Base-by-base conservation (phyloP, 768 basidiomycete species). In the Neoboletus subvelutipes region DNA sequence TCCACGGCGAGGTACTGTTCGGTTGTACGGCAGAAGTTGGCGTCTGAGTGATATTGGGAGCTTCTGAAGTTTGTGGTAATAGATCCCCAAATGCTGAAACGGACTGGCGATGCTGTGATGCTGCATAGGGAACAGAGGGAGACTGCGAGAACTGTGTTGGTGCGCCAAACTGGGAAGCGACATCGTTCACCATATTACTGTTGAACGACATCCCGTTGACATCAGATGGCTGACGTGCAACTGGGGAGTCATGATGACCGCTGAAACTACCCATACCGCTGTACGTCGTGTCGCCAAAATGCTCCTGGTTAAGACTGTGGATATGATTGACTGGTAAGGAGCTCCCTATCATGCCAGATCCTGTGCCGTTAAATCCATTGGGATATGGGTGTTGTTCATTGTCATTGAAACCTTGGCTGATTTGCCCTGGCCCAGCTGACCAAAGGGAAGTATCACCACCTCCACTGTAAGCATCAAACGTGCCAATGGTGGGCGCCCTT, bases 401-500 rank as follows among this genome's bases (percentile, higher is more conserved):
- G 45, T 61, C 60, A 33, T 50, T 59, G 24, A 67, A 64, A 43
- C 56, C 55, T 22, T 67, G 72, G 17, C 36, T 54, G 28, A 58
- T 51, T 42, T 62, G 65, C 24, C 63, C 62, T 43, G 69, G 57
- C 15, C 72, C 66, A 45, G 68, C 56, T 55, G 68, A 74, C 78
- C 77, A 78, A 28, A 68, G 70, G 5, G 66, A 68, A 62, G 5
- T 28, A 33, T 67, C 56, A 15, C 71, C 69, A 50, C 65, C 68
- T 45, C 70, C 67, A 50, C 59, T 68, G 55, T 77, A 78, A 34
- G 61, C 55, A 26, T 73, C 74, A 59, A 76, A 75, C 17, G 73
- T 74, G 53, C 83, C 80, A 39, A 76, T 59, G 43, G 70, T 62
- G 31, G 74, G 63, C 36, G 57, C 64, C 62, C 75, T 74, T 37